Evolutionary conservation across 1,284 basidiomycete species (phyloP), one percentile per base, ranked within the genome.

Genomic region (Apiotrichum gracile): DNA sequence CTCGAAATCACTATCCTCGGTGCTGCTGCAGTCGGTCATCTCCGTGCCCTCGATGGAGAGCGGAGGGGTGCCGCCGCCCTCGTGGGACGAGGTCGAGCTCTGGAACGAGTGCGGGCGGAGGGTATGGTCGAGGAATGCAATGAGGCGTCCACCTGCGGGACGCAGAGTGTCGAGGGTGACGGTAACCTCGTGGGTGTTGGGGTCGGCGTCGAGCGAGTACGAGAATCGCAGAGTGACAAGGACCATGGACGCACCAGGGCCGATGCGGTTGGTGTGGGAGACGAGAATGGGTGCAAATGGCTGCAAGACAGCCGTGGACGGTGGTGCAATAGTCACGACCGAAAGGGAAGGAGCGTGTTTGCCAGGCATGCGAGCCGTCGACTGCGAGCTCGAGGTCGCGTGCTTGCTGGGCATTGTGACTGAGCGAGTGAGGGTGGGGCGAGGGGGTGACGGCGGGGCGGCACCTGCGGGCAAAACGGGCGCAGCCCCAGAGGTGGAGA

Each of bases 11-110:
- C 58, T 60, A n/a, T 65, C 65, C 26, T 63, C 62, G 12, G 58
- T 58, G 22, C 61, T 63, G 44, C 58, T 60, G 7, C 61, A 60
- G 47, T 69, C 67, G 8, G 66, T 67, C 64, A 66, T 58, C 10
- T 57, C 61, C 10, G 58, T 58, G n/a, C 55, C 54, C 13, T 55
- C n/a, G 7, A 33, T 26, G 12, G 29, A 33, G 5, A 45, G 31
- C 21, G 43, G 43, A 4, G 43, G 43, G 9, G 43, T 45, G 29
- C n/a, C 29, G 16, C 27, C 42, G n/a, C 19, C 13, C 27, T 51
- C 52, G 25, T 10, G 12, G 10, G 43, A 21, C 10, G 38, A 25
- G 46, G 40, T 19, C 29, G n/a, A 21, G 35, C 37, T 46, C 29
- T 44, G 44, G 13, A 31, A 17, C 17, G 40, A 43, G 22, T 21